Evolutionary conservation across 2,329 filamentous ascomycete genomes (phyloP).

Genomic region (Fusarium newnesense): DNA sequence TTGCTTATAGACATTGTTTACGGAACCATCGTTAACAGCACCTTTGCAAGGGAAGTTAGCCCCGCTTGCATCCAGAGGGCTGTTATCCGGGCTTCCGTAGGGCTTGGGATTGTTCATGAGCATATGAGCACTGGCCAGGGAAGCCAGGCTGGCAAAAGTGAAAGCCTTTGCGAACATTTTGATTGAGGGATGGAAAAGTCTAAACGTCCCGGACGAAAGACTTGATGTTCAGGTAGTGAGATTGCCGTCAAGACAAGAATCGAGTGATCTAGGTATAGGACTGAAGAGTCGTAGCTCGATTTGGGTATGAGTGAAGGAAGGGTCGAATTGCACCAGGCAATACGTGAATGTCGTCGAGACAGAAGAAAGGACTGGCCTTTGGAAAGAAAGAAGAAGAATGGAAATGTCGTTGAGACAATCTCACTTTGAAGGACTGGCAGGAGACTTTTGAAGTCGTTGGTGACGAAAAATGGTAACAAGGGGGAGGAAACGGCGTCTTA

Average conservation of each 20-base stretch:
- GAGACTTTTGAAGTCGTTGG: constrained; percentile 44
- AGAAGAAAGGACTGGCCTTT: constrained; percentile 44
- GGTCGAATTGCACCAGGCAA: constrained; percentile 44
- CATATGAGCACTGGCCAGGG: constrained; percentile 78
- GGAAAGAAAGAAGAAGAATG: constrained; percentile 42
- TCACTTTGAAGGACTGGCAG: constrained; percentile 44
- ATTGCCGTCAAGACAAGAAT: constrained; percentile 45
- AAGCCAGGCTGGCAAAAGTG: constrained; percentile 65
- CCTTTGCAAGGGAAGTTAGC: constrained; percentile 92
- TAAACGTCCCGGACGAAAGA: constrained; percentile 50
- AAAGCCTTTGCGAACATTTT: constrained; percentile 64
- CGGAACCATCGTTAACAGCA: too few relatives aligned
- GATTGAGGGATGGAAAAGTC: constrained; percentile 42
- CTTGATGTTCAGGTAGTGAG: constrained; percentile 30
- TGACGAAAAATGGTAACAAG: constrained; percentile 22
- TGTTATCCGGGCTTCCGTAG: constrained; percentile 61
- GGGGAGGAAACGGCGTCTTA: constrained; percentile 37
- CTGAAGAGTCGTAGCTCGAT: constrained; percentile 35
- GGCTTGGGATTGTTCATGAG: constrained; percentile 75
- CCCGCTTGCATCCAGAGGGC: too few relatives aligned
- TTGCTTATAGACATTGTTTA: constrained; percentile 68
- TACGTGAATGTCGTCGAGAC: constrained; percentile 36
- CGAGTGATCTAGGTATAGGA: constrained; percentile 39
- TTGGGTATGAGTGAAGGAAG: constrained; percentile 35
- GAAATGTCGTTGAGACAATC: constrained; percentile 44